Evolutionary conservation across 2,329 filamentous ascomycete genomes (phyloP).

Genomic region (Botrytis aclada): DNA sequence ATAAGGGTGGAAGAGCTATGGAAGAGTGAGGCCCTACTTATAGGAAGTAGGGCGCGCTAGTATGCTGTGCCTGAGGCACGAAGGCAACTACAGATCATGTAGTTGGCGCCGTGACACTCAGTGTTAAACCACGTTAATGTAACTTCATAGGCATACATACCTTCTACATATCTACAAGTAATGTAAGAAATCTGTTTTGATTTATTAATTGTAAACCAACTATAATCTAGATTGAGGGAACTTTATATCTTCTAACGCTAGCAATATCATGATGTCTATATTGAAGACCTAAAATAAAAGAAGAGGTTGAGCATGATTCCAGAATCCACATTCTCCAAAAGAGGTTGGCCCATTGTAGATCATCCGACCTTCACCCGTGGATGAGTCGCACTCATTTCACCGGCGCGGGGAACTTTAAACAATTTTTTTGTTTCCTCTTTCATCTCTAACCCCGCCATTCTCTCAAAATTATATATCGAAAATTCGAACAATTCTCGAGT

Average conservation of each 20-base stretch:
- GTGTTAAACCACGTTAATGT: too few relatives aligned
- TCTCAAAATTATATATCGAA: not conserved
- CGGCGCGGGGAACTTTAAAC: slow-evolving; percentile 2
- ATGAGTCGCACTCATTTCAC: not conserved
- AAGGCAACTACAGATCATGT: too few relatives aligned
- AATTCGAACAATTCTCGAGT: not conserved
- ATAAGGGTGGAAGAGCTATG: too few relatives aligned
- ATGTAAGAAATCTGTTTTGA: not conserved
- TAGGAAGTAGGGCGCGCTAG: too few relatives aligned
- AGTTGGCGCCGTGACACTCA: too few relatives aligned
- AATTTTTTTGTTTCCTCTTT: slow-evolving; percentile 5
- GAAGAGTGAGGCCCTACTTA: too few relatives aligned
- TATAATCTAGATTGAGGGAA: too few relatives aligned
- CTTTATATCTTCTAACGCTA: not conserved
- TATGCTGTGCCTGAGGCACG: too few relatives aligned
- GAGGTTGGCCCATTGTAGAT: not conserved
- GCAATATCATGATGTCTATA: not conserved
- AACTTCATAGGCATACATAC: too few relatives aligned
- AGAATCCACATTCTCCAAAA: not conserved
- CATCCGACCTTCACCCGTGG: not conserved
- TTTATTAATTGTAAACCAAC: not conserved
- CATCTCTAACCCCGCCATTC: slow-evolving; percentile 12
- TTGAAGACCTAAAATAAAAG: not conserved
- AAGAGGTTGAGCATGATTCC: not conserved
- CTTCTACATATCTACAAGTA: too few relatives aligned